Evolutionary conservation across 768 basidiomycete genomes (phyloP), one percentile per base, ranked within the genome.

Genomic region (Mycena indigotica): DNA sequence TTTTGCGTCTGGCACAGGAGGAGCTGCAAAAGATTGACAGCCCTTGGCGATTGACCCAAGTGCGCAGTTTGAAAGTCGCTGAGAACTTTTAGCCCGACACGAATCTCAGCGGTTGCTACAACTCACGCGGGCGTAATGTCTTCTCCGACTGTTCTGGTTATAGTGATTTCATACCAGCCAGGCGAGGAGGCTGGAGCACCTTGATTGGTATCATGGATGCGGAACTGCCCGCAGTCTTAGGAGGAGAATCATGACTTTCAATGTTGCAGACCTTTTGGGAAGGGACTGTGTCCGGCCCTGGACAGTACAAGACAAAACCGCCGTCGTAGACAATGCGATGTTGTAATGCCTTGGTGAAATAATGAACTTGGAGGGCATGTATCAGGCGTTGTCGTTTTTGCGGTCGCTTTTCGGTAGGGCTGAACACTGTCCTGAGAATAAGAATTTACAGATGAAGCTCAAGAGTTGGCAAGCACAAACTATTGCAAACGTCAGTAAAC

Each of bases 1-100:
- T 77, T 76, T 0, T 71, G 68, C 0, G 60, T 67, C 35, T 77
- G 75, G 1, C 70, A 69, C 2, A 77, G 40, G 13, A 76, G 69
- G 3, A 76, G 62, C 13, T 76, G 75, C 0, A 77, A 30, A 1
- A 76, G 38, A n/a, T 70, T 77, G 1, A 68, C 54, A 0, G 75
- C 73, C 13, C 67, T 65, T 0, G 65, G n/a, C 2, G 71, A 5
- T 70, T 62, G 0, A 68, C 29, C 1, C 55, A 60, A 17, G 44
- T 23, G 52, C 23, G 12, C 35, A 10, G 35, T n/a, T n/a, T 38
- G 35, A 38, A 38, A 38, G 35, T 35, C 10, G 2, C 38, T 40
- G 5, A 3, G 2, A 59, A 50, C 26, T 57, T 38, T 45, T 52
- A 17, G 16, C 46, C 52, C 4, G 56, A 38, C 15, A 41, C n/a